Percentiles rank a stretch among this genome's conserved stretches.
phyloP scores from a whole-genome alignment of 495 filamentous ascomycete species.

The Daldinia caldariorum region DNA sequence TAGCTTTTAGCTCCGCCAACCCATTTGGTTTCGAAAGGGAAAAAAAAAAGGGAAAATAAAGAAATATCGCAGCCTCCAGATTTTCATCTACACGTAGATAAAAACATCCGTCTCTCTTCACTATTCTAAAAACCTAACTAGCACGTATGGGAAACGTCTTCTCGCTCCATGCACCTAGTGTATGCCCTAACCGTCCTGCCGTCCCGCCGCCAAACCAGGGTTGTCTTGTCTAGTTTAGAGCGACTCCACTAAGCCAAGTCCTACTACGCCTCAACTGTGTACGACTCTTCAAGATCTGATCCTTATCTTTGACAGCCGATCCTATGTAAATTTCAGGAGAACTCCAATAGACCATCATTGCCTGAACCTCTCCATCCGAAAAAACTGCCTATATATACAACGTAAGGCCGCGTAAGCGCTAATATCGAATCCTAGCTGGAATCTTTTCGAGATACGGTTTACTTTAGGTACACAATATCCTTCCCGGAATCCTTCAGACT shows the following conservation, averaged over 20 bases:
- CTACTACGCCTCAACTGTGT: background rate
- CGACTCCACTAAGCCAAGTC: slow-evolving; percentile 3
- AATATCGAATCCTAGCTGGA: background rate
- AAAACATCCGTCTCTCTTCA: background rate
- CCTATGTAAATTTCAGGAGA: background rate
- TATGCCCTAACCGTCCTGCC: background rate
- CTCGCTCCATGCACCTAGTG: too few relatives aligned
- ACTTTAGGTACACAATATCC: background rate
- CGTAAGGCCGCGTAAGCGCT: background rate
- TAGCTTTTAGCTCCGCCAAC: background rate
- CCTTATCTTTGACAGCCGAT: background rate
- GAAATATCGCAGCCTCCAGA: background rate
- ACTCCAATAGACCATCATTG: background rate
- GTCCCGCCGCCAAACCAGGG: background rate
- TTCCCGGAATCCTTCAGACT: background rate
- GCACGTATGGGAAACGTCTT: background rate
- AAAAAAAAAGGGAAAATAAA: background rate
- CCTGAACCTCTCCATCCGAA: background rate
- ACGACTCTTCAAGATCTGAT: background rate
- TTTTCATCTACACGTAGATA: background rate
- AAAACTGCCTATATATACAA: background rate
- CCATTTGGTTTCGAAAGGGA: background rate
- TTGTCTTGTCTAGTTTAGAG: background rate
- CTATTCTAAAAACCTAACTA: background rate
- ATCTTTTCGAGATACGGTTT: background rate